A percentile compares a stretch with the other conserved stretches of the same genome.
Evolutionary conservation across 2,329 filamentous ascomycete species (phyloP).

Genomic region (Blumeria hordei): DNA sequence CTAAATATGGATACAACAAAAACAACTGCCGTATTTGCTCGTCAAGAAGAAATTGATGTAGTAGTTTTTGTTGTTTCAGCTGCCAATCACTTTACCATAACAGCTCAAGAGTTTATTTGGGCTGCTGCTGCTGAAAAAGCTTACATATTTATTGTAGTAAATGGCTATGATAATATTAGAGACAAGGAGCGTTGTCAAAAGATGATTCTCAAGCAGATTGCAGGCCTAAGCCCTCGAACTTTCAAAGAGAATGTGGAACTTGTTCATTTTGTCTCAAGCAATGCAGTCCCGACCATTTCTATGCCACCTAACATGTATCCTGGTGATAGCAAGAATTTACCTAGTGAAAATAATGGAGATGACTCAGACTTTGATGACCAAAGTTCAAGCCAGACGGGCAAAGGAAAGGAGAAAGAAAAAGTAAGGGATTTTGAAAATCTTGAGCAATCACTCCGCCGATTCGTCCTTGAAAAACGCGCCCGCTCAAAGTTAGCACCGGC

Average conservation of each 20-base stretch:
- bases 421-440: conserved; percentile 72
- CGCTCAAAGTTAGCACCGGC: conserved; percentile 88
- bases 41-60: conserved; percentile 96
- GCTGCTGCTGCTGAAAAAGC: conserved; percentile 91
- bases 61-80: conserved; percentile 96
- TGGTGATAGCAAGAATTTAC: conserved; percentile 20
- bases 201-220: conserved; percentile 77
- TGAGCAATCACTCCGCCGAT: conserved; percentile 69
- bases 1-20: conserved; percentile 91
- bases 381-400: conserved; percentile 36
- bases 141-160: conserved; percentile 97
- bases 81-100: conserved; percentile 91
- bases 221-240: conserved; percentile 69
- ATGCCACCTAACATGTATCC: conserved; percentile 26
- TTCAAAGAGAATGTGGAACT: conserved; percentile 81
- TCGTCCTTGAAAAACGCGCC: conserved; percentile 87
- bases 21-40: conserved; percentile 87
- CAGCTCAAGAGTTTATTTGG: conserved; percentile 93
- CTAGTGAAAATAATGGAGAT: conserved; percentile 26
- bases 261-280: conserved; percentile 95
- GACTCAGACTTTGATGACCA: conserved; percentile 24
- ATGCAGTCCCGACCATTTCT: conserved; percentile 59
- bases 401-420: conserved; percentile 75
- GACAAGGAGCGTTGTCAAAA: conserved; percentile 82
- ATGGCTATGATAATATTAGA: conserved; percentile 81